Evolutionary conservation across 176 grass and related monocot genomes (phyloP), one percentile per base, ranked within the genome.

Genomic region (Leersia perrieri): DNA sequence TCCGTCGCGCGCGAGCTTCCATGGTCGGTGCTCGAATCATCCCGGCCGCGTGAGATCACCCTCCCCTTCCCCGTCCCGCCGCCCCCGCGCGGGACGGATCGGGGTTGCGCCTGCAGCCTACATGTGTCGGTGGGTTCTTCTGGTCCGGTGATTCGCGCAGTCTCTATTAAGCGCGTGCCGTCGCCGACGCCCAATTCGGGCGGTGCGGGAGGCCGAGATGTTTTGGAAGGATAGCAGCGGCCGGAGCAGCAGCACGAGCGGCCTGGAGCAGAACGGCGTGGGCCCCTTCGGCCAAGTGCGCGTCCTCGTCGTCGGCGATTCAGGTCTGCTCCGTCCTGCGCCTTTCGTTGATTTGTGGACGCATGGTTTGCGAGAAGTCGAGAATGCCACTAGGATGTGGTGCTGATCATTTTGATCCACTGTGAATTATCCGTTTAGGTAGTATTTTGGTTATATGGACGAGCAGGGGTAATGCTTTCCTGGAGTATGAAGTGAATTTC

Each of bases 301-400:
- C 32, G 90, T 99, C 67, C 92, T 99, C 80, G 75, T 99, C 68
- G 89, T 95, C 34, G 96, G 96, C 22, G 96, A 99, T 90, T 93
- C 90, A 90, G 92, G 92, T 93, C 33, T 25, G 66, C 41, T 20
- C 14, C n/a, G 26, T 30, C 53, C 60, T 65, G 38, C 49, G 31
- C 41, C 31, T 2, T 28, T 34, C 45, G 31, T 45, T 18, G 20
- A 68, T 13, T 35, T 63, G 66, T 44, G 41, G 14, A 60, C 11
- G 45, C 4, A 44, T 14, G 10, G 41, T 13, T 8, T 18, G 13
- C 10, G 1, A 32, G 68, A 62, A 72, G 33, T 58, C 18, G 60
- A 35, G 18, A 53, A 69, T 51, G 9, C 20, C 12, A 74, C 4
- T 66, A 11, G 20, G 11, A 53, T n/a, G 15, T 16, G 20, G 5